Evolutionary conservation across 306 rosid genomes (phyloP), one percentile per base, ranked within the genome.

Genomic region (Calophaca sinica): DNA sequence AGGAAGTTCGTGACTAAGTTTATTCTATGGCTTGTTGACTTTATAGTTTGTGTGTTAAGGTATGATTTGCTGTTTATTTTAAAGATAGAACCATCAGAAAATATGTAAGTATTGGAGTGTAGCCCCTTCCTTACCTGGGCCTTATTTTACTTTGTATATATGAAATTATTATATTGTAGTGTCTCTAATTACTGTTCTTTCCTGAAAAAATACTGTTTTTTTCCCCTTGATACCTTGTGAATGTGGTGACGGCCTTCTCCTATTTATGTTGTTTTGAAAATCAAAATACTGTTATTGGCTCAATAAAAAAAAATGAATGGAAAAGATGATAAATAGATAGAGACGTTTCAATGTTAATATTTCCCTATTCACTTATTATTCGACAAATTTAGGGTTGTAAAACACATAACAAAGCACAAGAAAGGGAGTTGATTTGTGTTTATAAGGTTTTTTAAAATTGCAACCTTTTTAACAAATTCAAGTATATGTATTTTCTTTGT

Each of bases 11-110:
- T 36, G 50, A 9, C 41, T 64, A 4, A 39, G 72, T 20, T 81
- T 76, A 62, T 69, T 65, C 20, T 59, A 49, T 65, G 77, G 20
- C 51, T 42, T 57, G 26, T 49, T 63, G 14, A 31, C 41, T 42
- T 72, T 60, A n/a, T 61, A 51, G 29, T 61, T 51, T 39, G 5
- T 62, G 35, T 2, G 4, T 20, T 20, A 20, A 20, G 26, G 26
- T 20, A 20, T 52, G 36, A 33, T 33, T 33, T 33, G 36, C 36
- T 14, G 20, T 4, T 50, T 50, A 14, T 13, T 50, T 5, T 50
- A 14, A 4, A n/a, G 26, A 41, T 41, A 9, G 45, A 41, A 41
- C 45, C 45, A 41, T 41, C 42, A 14, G 49, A 64, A 64, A 20
- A 29, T 15, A 64, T 64, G 35, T 4, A 4, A 63, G 33, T 62